Conservation (phyloP, 148 eudicot genomes). For the Nyssa sinensis region DNA sequence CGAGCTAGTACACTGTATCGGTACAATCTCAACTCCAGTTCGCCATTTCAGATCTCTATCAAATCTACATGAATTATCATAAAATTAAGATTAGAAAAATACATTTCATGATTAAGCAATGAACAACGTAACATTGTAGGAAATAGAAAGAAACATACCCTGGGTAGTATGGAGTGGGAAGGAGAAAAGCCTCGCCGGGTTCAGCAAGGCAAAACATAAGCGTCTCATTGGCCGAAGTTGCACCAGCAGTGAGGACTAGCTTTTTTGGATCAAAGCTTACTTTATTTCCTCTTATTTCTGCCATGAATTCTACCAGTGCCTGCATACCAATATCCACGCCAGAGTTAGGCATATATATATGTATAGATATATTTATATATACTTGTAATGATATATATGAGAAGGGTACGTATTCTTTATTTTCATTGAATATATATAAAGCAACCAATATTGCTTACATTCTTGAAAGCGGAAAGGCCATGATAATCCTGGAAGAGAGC, state of each 20-base stretch:
- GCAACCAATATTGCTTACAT: slow-evolving; percentile 30
- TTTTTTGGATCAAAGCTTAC: slow-evolving; percentile 62
- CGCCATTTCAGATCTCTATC: slow-evolving; percentile 85
- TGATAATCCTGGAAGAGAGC: slow-evolving; percentile 88
- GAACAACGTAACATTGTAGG: neutral
- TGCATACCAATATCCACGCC: slow-evolving; percentile 22
- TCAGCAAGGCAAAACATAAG: slow-evolving; percentile 74
- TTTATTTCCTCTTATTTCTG: slow-evolving; percentile 54
- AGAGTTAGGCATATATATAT: neutral
- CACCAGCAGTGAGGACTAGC: slow-evolving; percentile 75
- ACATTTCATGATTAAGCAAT: neutral
- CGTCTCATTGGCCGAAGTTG: slow-evolving; percentile 80
- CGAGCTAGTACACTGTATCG: slow-evolving; percentile 56
- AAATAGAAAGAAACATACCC: slow-evolving; percentile 38
- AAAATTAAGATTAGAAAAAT: neutral
- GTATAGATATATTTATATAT: neutral
- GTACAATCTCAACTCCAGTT: slow-evolving; percentile 67
- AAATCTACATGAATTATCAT: slow-evolving; percentile 42
- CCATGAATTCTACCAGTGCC: slow-evolving; percentile 74
- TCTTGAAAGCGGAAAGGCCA: slow-evolving; percentile 74
- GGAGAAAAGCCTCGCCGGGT: slow-evolving; percentile 72
- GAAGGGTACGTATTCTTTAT: too few species aligned
- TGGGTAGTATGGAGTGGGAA: slow-evolving; percentile 85
- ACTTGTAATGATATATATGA: neutral
- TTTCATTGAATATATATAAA: neutral